Percentiles rank a stretch among this genome's conserved stretches.
Evolutionary conservation across 2,329 filamentous ascomycete species (phyloP).

Genomic region (Metarhizium anisopliae): DNA sequence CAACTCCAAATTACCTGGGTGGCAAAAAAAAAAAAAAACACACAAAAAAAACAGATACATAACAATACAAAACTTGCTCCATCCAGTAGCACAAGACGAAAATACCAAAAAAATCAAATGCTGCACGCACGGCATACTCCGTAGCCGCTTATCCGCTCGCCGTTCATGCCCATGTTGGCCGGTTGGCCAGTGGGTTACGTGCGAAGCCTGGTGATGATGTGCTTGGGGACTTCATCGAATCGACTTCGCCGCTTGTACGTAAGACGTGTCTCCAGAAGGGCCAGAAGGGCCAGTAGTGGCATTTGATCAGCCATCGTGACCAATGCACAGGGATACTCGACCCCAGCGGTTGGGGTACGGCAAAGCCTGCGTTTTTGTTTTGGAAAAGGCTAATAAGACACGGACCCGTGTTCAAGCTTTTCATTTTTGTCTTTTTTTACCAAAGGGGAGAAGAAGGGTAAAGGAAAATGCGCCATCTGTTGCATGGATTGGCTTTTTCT

Average conservation of each 20-base stretch:
- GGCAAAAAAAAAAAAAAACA: no score
- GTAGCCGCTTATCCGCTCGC: neutral
- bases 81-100: no score
- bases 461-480: neutral
- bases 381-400: neutral
- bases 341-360: neutral
- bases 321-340: constrained; percentile 1
- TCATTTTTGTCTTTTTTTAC: neutral
- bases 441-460: neutral
- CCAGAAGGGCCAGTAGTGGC: neutral
- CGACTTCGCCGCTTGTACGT: constrained; percentile 8
- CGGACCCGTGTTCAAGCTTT: neutral
- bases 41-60: no score
- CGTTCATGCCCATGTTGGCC: neutral
- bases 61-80: no score
- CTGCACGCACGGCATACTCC: neutral
- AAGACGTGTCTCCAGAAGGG: neutral
- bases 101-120: no score
- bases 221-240: constrained; percentile 3
- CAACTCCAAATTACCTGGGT: no score
- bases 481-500: constrained; percentile 1
- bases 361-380: no score
- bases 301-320: constrained; percentile 10
- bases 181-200: constrained; percentile 4
- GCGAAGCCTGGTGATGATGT: constrained; percentile 9